phyloP scores from a whole-genome alignment of 306 rosid genomes.

The Ammopiptanthus mongolicus region DNA sequence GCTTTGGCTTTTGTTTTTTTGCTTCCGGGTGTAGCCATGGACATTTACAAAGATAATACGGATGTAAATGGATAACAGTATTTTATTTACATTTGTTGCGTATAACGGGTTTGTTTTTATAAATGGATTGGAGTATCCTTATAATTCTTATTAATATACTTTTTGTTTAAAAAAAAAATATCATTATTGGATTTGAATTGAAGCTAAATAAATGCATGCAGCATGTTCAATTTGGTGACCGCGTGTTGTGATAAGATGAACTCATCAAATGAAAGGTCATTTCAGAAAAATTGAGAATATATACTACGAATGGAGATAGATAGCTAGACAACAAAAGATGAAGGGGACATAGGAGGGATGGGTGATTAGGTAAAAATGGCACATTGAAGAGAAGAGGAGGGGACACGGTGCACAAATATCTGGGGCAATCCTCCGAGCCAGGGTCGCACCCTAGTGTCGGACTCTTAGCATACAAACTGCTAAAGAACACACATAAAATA shows the following conservation, averaged over 20 bases:
- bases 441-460: constrained; percentile 59
- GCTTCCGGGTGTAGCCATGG: too few species aligned
- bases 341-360: neutral
- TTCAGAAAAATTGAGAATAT: neutral
- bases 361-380: constrained; percentile 4
- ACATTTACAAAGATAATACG: too few species aligned
- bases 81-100: too few species aligned
- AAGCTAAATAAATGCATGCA: neutral
- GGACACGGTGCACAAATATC: constrained; percentile 36
- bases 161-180: too few species aligned
- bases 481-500: constrained; percentile 9
- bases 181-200: neutral
- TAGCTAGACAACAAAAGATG: neutral
- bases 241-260: neutral
- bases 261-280: neutral
- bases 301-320: neutral
- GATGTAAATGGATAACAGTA: too few species aligned
- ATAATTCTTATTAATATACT: too few species aligned
- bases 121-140: too few species aligned
- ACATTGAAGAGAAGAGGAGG: neutral
- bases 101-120: too few species aligned
- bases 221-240: neutral
- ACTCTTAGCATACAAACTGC: constrained; percentile 33
- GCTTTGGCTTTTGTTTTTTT: too few species aligned
- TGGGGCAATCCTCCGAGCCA: constrained; percentile 40